phyloP scores from a whole-genome alignment of 495 filamentous ascomycete genomes.

The Talaromyces wortmannii region DNA sequence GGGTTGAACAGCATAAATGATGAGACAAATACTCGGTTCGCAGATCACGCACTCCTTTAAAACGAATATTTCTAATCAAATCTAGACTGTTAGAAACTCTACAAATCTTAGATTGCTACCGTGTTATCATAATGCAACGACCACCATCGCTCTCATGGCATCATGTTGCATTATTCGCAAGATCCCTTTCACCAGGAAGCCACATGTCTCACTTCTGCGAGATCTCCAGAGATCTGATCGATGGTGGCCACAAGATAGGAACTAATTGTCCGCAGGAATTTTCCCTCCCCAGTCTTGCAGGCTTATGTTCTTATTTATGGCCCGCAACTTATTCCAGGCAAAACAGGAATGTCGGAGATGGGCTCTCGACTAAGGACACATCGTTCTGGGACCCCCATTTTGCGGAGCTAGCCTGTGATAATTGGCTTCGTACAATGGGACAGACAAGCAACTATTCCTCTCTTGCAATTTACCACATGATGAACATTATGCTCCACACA shows the following conservation, averaged over 20 bases:
- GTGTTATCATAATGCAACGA: neutral
- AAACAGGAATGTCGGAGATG: neutral
- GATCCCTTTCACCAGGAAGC: neutral
- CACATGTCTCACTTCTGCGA: neutral
- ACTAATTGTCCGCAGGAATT: neutral
- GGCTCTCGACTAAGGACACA: neutral
- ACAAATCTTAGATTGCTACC: neutral
- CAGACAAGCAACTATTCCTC: neutral
- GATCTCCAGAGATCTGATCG: neutral
- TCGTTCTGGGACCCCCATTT: neutral
- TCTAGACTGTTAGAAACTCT: neutral
- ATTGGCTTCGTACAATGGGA: neutral
- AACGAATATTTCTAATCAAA: neutral
- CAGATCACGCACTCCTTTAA: neutral
- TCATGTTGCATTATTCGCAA: neutral
- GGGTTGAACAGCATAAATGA: neutral
- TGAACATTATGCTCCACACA: neutral
- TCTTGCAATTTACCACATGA: neutral
- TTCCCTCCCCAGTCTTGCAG: neutral
- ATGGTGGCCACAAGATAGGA: neutral
- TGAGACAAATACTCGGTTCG: neutral
- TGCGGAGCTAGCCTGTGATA: neutral
- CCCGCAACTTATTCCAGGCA: neutral
- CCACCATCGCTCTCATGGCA: neutral
- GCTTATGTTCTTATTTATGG: neutral